phyloP scores from a whole-genome alignment of 2,329 filamentous ascomycete species.

The Alternaria gaisen region DNA sequence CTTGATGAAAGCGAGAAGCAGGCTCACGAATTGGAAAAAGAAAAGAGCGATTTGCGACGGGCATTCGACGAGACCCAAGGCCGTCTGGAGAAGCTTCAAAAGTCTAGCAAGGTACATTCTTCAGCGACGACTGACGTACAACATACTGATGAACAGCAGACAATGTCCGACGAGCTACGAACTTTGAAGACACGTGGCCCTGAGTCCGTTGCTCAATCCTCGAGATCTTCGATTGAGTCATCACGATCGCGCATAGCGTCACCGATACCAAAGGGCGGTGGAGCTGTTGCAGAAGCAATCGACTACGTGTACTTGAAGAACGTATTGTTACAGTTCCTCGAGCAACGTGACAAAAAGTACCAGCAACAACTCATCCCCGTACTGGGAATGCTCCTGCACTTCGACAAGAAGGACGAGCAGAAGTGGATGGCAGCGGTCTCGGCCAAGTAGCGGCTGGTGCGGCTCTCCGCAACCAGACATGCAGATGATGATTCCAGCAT shows the following conservation, averaged over 20 bases:
- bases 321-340: constrained; percentile 80
- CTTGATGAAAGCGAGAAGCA: constrained; percentile 89
- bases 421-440: constrained; percentile 83
- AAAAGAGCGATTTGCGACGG: constrained; percentile 77
- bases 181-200: constrained; percentile 54
- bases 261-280: constrained; percentile 54
- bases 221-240: constrained; percentile 68
- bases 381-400: constrained; percentile 76
- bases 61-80: constrained; percentile 80
- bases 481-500: constrained; percentile 12
- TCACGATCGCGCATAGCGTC: constrained; percentile 58
- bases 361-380: constrained; percentile 81
- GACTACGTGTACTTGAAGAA: constrained; percentile 80
- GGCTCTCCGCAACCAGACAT: constrained; percentile 25
- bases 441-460: constrained; percentile 46
- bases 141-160: constrained; percentile 41
- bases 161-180: constrained; percentile 67
- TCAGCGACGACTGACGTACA: background rate
- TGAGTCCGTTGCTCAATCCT: constrained; percentile 61
- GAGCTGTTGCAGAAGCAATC: constrained; percentile 47
- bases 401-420: constrained; percentile 82
- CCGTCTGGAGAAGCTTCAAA: constrained; percentile 81
- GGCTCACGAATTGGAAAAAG: constrained; percentile 82
- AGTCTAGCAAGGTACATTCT: constrained; percentile 64
- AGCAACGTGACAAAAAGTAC: constrained; percentile 80